A percentile compares a stretch with the other conserved stretches of the same genome.
phyloP scores from a whole-genome alignment of 805 yeast genomes.

The Teunomyces pallodes region DNA sequence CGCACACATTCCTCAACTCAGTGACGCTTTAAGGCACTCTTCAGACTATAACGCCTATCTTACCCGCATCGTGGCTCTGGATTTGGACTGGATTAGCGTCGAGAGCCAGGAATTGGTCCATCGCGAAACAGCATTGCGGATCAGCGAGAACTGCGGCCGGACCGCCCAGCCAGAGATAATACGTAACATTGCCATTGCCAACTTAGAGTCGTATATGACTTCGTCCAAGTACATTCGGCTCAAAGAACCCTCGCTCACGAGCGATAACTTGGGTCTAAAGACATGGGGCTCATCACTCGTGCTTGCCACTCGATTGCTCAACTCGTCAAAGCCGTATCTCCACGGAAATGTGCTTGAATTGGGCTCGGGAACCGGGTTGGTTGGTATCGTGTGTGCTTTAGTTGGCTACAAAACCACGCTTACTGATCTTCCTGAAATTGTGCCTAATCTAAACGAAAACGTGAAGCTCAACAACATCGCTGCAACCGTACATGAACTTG shows the following conservation, averaged over 20 bases:
- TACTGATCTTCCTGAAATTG: conserved; percentile 80
- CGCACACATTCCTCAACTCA: conserved; percentile 24
- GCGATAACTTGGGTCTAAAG: conserved; percentile 84
- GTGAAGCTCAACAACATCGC: conserved; percentile 46
- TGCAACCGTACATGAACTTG: conserved; percentile 51
- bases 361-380: conserved; percentile 95
- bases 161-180: conserved; percentile 74
- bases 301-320: conserved; percentile 53
- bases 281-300: conserved; percentile 95
- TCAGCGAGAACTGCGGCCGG: conserved; percentile 82
- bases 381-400: conserved; percentile 66
- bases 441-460: conserved; percentile 64
- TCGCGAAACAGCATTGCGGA: conserved; percentile 57
- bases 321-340: conserved; percentile 14
- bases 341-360: conserved; percentile 55
- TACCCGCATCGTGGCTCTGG: conserved; percentile 48
- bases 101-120: conserved; percentile 42
- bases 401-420: conserved; percentile 51
- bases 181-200: conserved; percentile 53
- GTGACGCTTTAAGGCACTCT: conserved; percentile 26
- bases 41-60: conserved; percentile 45
- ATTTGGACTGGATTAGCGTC: conserved; percentile 46
- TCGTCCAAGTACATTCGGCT: conserved; percentile 34
- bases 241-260: conserved; percentile 81
- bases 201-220: conserved; percentile 15